phyloP scores from a whole-genome alignment of 805 yeast genomes.

The Suhomyces tanzawaensis region DNA sequence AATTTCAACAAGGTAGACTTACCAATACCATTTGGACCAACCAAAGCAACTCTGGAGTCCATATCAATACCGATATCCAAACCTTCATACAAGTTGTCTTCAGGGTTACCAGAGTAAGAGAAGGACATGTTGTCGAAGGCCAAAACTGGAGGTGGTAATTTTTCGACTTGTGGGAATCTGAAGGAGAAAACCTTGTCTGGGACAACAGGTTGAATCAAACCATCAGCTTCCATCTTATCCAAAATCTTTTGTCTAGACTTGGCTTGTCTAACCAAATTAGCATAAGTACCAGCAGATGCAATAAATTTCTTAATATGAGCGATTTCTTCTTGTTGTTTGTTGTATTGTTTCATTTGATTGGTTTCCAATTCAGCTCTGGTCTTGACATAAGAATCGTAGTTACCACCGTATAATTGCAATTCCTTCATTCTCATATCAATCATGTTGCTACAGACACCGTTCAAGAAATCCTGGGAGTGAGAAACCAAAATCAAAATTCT shows the following conservation, averaged over 20 bases:
- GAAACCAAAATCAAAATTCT: slow-evolving; percentile 91
- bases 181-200: slow-evolving; percentile 92
- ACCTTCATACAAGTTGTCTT: slow-evolving; percentile 84
- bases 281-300: slow-evolving; percentile 99
- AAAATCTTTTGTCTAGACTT: slow-evolving; percentile 98
- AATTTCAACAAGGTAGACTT: slow-evolving; percentile 92
- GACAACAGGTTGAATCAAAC: slow-evolving; percentile 87
- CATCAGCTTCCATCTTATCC: slow-evolving; percentile 99
- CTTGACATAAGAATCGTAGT: slow-evolving; percentile 94
- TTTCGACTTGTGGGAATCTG: slow-evolving; percentile 92
- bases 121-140: slow-evolving; percentile 95
- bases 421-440: slow-evolving; percentile 90
- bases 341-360: slow-evolving; percentile 96
- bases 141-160: slow-evolving; percentile 97
- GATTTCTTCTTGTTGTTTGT: slow-evolving; percentile 98
- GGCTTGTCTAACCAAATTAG: slow-evolving; percentile 97
- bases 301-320: slow-evolving; percentile 97
- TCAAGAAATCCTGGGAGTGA: slow-evolving; percentile 98
- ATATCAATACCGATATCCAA: slow-evolving; percentile 98
- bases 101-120: slow-evolving; percentile 79
- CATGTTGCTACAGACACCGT: slow-evolving; percentile 98
- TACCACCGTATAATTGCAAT: slow-evolving; percentile 87
- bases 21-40: slow-evolving; percentile 99
- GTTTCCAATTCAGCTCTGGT: slow-evolving; percentile 92
- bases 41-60: slow-evolving; percentile 97